phyloP scores from a whole-genome alignment of 495 filamentous ascomycete genomes.

The Neurospora cerealis region DNA sequence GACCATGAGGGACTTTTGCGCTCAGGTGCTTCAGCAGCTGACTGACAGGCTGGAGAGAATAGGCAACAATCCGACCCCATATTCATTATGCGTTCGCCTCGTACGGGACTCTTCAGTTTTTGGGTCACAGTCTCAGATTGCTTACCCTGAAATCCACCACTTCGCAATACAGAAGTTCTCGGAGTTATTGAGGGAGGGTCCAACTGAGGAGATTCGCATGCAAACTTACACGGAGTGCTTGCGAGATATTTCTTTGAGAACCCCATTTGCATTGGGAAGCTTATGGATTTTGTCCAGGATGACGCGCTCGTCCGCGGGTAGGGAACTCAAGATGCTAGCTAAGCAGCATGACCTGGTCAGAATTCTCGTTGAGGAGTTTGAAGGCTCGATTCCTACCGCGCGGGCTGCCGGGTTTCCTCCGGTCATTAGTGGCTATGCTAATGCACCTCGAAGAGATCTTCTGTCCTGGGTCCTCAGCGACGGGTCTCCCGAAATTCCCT shows the following conservation, averaged over 20 bases:
- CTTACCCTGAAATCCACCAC: slow-evolving; percentile 40
- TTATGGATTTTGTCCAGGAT: slow-evolving; percentile 59
- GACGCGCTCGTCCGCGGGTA: slow-evolving; percentile 26
- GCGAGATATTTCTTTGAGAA: slow-evolving; percentile 33
- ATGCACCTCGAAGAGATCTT: slow-evolving; percentile 47
- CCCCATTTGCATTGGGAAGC: slow-evolving; percentile 48
- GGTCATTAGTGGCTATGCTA: slow-evolving; percentile 29
- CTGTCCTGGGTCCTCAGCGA: slow-evolving; percentile 47
- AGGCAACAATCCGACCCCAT: slow-evolving; percentile 25
- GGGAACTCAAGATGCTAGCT: slow-evolving; percentile 28
- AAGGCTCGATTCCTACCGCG: slow-evolving; percentile 26
- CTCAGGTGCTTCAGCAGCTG: slow-evolving; percentile 27
- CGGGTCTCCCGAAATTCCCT: slow-evolving; percentile 48
- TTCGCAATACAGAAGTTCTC: slow-evolving; percentile 49
- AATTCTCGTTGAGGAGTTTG: slow-evolving; percentile 41
- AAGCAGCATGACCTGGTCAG: slow-evolving; percentile 34
- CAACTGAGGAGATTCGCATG: slow-evolving; percentile 24
- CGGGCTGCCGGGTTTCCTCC: slow-evolving; percentile 24
- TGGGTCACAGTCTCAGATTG: slow-evolving; percentile 28
- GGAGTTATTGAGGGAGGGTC: slow-evolving; percentile 33
- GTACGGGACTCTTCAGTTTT: slow-evolving; percentile 52
- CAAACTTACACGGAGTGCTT: slow-evolving; percentile 35
- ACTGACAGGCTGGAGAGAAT: slow-evolving; percentile 12
- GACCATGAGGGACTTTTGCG: slow-evolving; percentile 46
- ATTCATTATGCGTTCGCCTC: slow-evolving; percentile 52